These are phyloP conservation scores for Penicillium arizonense DNA, from an alignment of 495 filamentous ascomycete species.

Conservation along the genomic window DNA sequence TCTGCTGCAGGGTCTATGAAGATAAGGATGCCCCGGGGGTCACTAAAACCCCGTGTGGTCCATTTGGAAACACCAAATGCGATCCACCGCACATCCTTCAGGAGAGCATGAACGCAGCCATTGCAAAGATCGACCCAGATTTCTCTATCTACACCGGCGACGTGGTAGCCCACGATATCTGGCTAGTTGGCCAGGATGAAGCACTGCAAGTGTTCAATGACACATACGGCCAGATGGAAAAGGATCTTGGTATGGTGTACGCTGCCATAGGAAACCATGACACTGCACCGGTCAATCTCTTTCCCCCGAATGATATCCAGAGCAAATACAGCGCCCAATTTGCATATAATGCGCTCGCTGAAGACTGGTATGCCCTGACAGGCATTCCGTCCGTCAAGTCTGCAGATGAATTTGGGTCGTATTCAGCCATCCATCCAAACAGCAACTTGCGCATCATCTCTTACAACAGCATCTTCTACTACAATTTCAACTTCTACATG, in stretches of 20 bases:
- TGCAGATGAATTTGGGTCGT: slow-evolving; percentile 45
- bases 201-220: slow-evolving; percentile 41
- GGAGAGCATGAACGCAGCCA: slow-evolving; percentile 51
- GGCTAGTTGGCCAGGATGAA: slow-evolving; percentile 30
- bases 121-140: slow-evolving; percentile 26
- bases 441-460: slow-evolving; percentile 54
- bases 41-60: slow-evolving; percentile 43
- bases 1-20: slow-evolving; percentile 53
- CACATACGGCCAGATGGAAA: slow-evolving; percentile 36
- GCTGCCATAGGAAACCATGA: slow-evolving; percentile 58
- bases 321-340: slow-evolving; percentile 40
- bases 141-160: slow-evolving; percentile 35
- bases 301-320: slow-evolving; percentile 36
- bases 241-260: slow-evolving; percentile 41
- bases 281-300: slow-evolving; percentile 49
- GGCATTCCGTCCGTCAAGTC: slow-evolving; percentile 30
- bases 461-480: slow-evolving; percentile 58
- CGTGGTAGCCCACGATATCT: slow-evolving; percentile 29
- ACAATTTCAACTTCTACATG: slow-evolving; percentile 53
- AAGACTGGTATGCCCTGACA: slow-evolving; percentile 47
- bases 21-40: slow-evolving; percentile 40
- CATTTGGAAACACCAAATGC: slow-evolving; percentile 49
- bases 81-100: slow-evolving; percentile 51
- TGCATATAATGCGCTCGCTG: slow-evolving; percentile 49
- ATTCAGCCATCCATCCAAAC: slow-evolving; percentile 42